Evolutionary conservation across 108 stramenopile species (phyloP).

Genomic region (Licmophora abbreviata): DNA sequence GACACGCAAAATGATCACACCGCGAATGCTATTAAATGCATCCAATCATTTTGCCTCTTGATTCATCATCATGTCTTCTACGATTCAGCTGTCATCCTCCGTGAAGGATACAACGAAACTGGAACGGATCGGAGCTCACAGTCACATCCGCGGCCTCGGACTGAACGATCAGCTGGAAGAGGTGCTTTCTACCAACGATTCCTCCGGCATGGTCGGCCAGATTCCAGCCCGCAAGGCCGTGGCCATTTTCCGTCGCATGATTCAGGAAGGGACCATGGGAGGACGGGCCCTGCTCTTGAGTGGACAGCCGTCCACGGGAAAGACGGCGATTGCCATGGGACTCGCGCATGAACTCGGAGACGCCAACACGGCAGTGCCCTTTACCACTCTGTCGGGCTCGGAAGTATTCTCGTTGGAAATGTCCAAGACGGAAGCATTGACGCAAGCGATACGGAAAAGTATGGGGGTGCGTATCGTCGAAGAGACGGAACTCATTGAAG

Average conservation of each 20-base stretch:
- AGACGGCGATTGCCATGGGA: conserved; percentile 90
- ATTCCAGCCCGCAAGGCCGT: conserved; percentile 53
- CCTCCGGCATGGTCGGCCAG: conserved; percentile 90
- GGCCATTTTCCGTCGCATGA: conserved; percentile 85
- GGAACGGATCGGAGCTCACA: conserved; percentile 98
- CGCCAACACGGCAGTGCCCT: conserved; percentile 94
- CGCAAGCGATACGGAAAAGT: conserved; percentile 93
- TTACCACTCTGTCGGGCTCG: conserved; percentile 91
- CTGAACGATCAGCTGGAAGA: conserved; percentile 94
- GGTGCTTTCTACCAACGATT: conserved; percentile 14
- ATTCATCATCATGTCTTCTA: background rate
- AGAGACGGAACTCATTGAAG: conserved; percentile 99
- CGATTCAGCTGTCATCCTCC: background rate
- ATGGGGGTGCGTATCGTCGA: conserved; percentile 96
- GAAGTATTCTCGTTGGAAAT: conserved; percentile 98
- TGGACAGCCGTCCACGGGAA: conserved; percentile 88
- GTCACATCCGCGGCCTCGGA: conserved; percentile 97
- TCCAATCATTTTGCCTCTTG: too few species aligned
- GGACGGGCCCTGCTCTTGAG: conserved; percentile 88
- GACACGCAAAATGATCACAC: too few species aligned
- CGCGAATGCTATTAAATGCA: too few species aligned
- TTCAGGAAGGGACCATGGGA: conserved; percentile 56
- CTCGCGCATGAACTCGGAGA: conserved; percentile 86
- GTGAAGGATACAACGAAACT: conserved; percentile 34
- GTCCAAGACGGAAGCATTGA: conserved; percentile 98